These are phyloP conservation scores for Pseudocercospora crystallina DNA, from an alignment of 2,329 filamentous ascomycete species.

Conservation along the genomic window DNA sequence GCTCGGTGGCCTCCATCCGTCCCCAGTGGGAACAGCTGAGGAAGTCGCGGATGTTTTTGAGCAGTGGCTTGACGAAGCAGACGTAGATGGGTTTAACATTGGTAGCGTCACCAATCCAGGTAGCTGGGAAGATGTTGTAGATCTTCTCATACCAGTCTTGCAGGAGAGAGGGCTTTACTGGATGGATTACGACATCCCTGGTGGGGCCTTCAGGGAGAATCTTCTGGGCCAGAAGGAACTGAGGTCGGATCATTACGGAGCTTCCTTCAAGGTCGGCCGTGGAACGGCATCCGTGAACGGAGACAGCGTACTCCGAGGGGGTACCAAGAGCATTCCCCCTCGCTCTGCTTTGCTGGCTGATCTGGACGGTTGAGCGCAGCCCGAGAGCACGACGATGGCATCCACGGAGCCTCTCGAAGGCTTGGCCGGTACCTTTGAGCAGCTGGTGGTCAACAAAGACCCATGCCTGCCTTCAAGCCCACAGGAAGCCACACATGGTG, in stretches of 20 bases:
- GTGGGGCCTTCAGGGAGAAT: constrained; percentile 60
- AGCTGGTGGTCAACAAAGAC: too few species aligned
- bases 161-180: constrained; percentile 57
- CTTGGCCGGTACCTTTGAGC: too few species aligned
- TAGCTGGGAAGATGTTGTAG: constrained; percentile 47
- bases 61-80: constrained; percentile 64
- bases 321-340: too few species aligned
- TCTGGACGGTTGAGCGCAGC: too few species aligned
- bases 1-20: constrained; percentile 65
- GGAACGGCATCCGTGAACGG: background rate
- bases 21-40: constrained; percentile 61
- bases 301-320: background rate
- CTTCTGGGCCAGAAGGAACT: constrained; percentile 31
- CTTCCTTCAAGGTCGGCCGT: background rate
- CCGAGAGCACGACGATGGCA: too few species aligned
- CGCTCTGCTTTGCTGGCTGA: too few species aligned
- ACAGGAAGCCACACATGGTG: too few species aligned
- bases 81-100: constrained; percentile 71
- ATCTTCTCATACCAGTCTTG: constrained; percentile 63
- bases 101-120: background rate
- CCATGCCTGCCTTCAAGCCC: too few species aligned
- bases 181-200: constrained; percentile 52
- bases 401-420: too few species aligned
- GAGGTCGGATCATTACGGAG: background rate
- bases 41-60: constrained; percentile 67